Evolutionary conservation across 2,329 filamentous ascomycete species (phyloP).

Genomic region (Claviceps humidiphila): DNA sequence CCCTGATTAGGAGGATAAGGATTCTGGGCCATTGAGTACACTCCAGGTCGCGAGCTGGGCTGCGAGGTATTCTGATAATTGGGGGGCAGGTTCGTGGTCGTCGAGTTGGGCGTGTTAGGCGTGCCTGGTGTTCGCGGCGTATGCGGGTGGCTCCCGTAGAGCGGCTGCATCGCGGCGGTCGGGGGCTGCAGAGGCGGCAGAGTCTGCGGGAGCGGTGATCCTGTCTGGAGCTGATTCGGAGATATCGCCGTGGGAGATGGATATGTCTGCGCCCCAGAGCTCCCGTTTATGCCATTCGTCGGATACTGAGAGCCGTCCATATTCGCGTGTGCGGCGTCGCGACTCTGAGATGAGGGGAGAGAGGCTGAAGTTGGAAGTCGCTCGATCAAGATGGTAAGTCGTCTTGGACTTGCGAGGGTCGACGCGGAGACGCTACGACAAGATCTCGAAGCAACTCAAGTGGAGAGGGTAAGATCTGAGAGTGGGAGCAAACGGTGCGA

Average conservation of each 20-base stretch:
- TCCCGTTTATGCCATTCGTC: constrained; percentile 43
- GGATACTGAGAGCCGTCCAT: constrained; percentile 43
- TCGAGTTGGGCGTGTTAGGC: constrained; percentile 45
- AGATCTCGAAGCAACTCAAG: constrained; percentile 4
- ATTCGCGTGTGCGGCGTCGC: constrained; percentile 26
- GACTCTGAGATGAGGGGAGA: constrained; percentile 10
- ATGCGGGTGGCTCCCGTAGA: constrained; percentile 46
- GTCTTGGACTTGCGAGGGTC: constrained; percentile 1
- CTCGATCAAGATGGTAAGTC: neutral
- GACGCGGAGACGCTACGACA: constrained; percentile 4
- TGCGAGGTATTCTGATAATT: constrained; percentile 41
- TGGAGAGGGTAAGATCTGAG: constrained; percentile 10
- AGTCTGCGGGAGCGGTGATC: constrained; percentile 36
- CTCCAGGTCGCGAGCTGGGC: constrained; percentile 31
- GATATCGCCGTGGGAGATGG: constrained; percentile 38
- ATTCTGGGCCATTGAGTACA: constrained; percentile 43
- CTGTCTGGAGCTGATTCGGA: constrained; percentile 37
- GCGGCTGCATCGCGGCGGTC: constrained; percentile 27
- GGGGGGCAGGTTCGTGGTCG: constrained; percentile 30
- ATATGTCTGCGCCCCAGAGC: constrained; percentile 34
- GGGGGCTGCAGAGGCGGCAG: constrained; percentile 42
- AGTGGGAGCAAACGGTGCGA: constrained; percentile 8
- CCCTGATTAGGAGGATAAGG: constrained; percentile 40
- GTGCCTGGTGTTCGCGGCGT: constrained; percentile 50
- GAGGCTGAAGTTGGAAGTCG: constrained; percentile 1